phyloP scores from a whole-genome alignment of 1,139 yeast species.

The Suhomyces coccinellae region DNA sequence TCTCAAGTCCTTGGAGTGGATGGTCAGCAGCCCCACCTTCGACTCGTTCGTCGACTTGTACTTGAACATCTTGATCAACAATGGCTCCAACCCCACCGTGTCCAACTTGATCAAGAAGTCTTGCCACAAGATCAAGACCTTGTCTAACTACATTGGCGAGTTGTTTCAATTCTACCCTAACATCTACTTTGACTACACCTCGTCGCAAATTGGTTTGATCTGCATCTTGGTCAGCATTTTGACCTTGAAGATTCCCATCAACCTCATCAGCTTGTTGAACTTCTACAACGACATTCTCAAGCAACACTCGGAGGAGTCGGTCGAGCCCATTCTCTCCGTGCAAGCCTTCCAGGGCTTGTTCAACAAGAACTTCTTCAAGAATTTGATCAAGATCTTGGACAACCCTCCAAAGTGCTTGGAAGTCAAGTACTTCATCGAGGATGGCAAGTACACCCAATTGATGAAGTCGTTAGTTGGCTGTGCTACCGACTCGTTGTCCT shows the following conservation, averaged over 20 bases:
- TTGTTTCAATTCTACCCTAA: slow-evolving; percentile 62
- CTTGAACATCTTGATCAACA: slow-evolving; percentile 28
- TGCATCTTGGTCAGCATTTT: slow-evolving; percentile 19
- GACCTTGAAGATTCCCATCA: slow-evolving; percentile 28
- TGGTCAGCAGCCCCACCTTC: slow-evolving; percentile 56
- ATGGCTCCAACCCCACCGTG: slow-evolving; percentile 23
- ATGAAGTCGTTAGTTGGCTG: slow-evolving; percentile 39
- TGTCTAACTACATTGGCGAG: slow-evolving; percentile 64
- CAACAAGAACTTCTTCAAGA: slow-evolving; percentile 28
- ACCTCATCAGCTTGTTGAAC: slow-evolving; percentile 22
- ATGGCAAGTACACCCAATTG: slow-evolving; percentile 36
- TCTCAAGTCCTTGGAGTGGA: slow-evolving; percentile 59
- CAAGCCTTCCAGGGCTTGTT: slow-evolving; percentile 27
- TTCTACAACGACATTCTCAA: slow-evolving; percentile 25
- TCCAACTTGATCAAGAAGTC: slow-evolving; percentile 26
- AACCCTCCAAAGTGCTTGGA: slow-evolving; percentile 49
- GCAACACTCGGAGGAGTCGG: slow-evolving; percentile 7
- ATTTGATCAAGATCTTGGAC: slow-evolving; percentile 41
- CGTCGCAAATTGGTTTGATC: slow-evolving; percentile 56
- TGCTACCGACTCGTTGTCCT: slow-evolving; percentile 24
- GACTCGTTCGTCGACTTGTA: slow-evolving; percentile 62
- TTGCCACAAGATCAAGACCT: slow-evolving; percentile 49
- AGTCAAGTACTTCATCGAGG: slow-evolving; percentile 42
- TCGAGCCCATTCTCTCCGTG: slow-evolving; percentile 23
- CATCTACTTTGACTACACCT: slow-evolving; percentile 54